Evolutionary conservation across 768 basidiomycete genomes (phyloP).

Genomic region (Naganishia antarctica): DNA sequence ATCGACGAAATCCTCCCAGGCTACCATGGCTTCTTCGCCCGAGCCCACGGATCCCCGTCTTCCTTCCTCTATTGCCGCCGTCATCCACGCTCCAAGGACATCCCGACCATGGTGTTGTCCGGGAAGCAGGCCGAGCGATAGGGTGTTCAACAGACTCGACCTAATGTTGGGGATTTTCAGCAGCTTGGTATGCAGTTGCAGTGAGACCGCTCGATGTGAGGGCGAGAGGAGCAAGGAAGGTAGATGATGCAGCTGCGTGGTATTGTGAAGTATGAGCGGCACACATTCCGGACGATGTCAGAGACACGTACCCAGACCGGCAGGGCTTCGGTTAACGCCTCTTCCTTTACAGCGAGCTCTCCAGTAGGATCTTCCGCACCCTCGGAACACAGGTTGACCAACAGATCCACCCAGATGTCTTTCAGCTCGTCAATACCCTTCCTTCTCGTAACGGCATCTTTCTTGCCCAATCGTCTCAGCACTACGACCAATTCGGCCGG

Average conservation of each 20-base stretch:
- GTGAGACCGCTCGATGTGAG: constrained; percentile 63
- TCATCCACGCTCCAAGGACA: constrained; percentile 47
- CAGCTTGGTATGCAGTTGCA: constrained; percentile 63
- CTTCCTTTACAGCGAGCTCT: constrained; percentile 56
- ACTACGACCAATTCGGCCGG: constrained; percentile 79
- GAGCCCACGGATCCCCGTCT: constrained; percentile 32
- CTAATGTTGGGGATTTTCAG: constrained; percentile 56
- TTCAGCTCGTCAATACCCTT: constrained; percentile 81
- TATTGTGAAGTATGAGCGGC: no score
- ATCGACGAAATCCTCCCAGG: constrained; percentile 35
- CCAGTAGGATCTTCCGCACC: constrained; percentile 29
- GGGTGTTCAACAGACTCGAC: constrained; percentile 44
- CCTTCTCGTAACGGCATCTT: constrained; percentile 75
- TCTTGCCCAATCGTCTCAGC: constrained; percentile 76
- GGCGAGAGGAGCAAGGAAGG: constrained; percentile 74
- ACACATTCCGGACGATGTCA: neutral
- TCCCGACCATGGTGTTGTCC: constrained; percentile 46
- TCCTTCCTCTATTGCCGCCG: constrained; percentile 46
- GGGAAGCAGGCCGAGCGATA: constrained; percentile 40
- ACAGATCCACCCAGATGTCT: constrained; percentile 58
- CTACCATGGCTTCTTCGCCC: constrained; percentile 33
- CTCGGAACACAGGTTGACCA: neutral
- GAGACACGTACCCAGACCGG: constrained; percentile 79
- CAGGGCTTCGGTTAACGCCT: constrained; percentile 49
- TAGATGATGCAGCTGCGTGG: constrained; percentile 71